Conservation (phyloP, 352 stramenopile genomes). For the Pythium grandisporangium region DNA sequence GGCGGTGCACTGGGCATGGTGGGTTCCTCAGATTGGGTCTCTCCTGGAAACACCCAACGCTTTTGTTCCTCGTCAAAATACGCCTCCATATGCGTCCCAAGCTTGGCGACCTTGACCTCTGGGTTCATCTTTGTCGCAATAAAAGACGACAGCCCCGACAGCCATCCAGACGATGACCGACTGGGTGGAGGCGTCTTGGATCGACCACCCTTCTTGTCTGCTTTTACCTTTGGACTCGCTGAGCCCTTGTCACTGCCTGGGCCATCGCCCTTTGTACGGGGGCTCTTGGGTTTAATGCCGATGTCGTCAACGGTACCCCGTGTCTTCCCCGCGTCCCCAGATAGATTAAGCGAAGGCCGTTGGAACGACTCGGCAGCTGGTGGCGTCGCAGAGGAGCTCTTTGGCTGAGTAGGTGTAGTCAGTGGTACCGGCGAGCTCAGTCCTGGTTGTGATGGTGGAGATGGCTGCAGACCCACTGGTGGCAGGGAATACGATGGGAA, state of each 20-base stretch:
- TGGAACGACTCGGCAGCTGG: slow-evolving; percentile 23
- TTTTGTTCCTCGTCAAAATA: slow-evolving; percentile 80
- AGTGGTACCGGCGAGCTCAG: too few species aligned
- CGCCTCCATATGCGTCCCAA: slow-evolving; percentile 68
- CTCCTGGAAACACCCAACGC: slow-evolving; percentile 83
- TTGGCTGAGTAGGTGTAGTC: too few species aligned
- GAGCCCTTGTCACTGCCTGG: slow-evolving; percentile 69
- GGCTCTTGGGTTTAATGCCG: slow-evolving; percentile 10
- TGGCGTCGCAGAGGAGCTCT: too few species aligned
- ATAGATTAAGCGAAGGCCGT: slow-evolving; percentile 35
- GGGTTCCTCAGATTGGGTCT: slow-evolving; percentile 51
- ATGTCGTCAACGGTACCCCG: slow-evolving; percentile 6
- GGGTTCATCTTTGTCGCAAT: slow-evolving; percentile 76
- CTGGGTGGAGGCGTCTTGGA: slow-evolving; percentile 80
- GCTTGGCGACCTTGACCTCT: slow-evolving; percentile 72
- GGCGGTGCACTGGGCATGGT: slow-evolving; percentile 60
- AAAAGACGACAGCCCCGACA: slow-evolving; percentile 54
- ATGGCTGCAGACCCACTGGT: too few species aligned
- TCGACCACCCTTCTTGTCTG: slow-evolving; percentile 40
- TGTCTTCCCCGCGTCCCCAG: slow-evolving; percentile 21
- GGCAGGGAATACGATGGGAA: slow-evolving; percentile 3
- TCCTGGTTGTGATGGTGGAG: too few species aligned
- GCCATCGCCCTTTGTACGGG: slow-evolving; percentile 13
- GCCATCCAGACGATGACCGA: slow-evolving; percentile 44
- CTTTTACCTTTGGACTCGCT: slow-evolving; percentile 55